Evolutionary conservation across 805 yeast species (phyloP), one percentile per base, ranked within the genome.

Genomic region (Komagataella pastoris): DNA sequence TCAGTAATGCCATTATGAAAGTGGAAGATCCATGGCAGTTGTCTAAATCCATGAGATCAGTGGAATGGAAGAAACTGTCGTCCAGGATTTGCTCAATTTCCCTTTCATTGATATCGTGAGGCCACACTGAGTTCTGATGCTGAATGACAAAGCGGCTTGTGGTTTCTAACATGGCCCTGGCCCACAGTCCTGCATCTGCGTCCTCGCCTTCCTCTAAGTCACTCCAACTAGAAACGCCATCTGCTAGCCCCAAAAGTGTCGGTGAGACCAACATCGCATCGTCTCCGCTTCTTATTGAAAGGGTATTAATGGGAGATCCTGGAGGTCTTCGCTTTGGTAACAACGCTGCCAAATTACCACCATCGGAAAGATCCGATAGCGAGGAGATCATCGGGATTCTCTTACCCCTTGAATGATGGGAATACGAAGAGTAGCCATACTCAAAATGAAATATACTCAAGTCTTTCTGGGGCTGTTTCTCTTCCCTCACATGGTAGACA

Each of bases 201-300:
- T 73, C 72, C 45, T 65, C 68, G 17, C 72, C 68, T 24, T 12
- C 48, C 40, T 30, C 40, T 3, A 30, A 5, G 40, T 30, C 40
- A 57, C 73, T 77, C 81, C 81, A 77, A 1, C 80, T 79, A 18
- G 78, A 72, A 6, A 77, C 79, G 1, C 82, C 82, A 58, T 77
- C 82, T 3, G 82, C 81, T 3, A 77, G 70, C 2, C 77, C 81
- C 51, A 77, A 57, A 47, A 76, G 69, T 3, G 76, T 69, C 0
- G 80, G 79, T 3, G 78, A 72, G 1, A 75, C 74, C 46, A 77
- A 63, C 79, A 77, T 74, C 7, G 82, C 80, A 57, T 77, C 82
- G 55, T 77, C 82, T 1, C 82, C 81, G 19, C 76, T 76, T 54
- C 73, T 73, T 48, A 77, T 69, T 6, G 77, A 72, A 3, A 76